Percentiles rank a stretch among this genome's conserved stretches.
phyloP scores from a whole-genome alignment of 768 basidiomycete species.

The Lactarius tabidus region DNA sequence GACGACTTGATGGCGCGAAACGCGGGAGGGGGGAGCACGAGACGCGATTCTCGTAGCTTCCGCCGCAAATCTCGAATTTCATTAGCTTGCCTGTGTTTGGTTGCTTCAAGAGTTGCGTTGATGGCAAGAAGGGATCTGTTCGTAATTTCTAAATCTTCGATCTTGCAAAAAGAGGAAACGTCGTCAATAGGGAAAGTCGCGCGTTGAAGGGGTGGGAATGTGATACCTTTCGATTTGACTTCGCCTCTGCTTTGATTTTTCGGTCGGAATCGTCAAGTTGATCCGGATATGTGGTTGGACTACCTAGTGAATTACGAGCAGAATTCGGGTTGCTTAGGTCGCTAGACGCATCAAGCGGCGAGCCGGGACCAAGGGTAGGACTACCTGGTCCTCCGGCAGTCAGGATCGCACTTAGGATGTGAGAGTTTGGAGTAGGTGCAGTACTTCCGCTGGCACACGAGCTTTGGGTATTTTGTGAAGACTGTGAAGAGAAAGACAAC shows the following conservation, averaged over 20 bases:
- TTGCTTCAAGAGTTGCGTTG: slow-evolving; percentile 76
- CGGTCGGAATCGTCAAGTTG: slow-evolving; percentile 38
- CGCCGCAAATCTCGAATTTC: slow-evolving; percentile 84
- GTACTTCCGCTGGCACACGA: slow-evolving; percentile 39
- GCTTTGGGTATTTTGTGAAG: slow-evolving; percentile 40
- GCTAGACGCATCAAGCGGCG: slow-evolving; percentile 6
- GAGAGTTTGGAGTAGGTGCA: slow-evolving; percentile 41
- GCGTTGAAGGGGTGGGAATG: slow-evolving; percentile 14
- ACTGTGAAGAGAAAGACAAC: slow-evolving; percentile 69
- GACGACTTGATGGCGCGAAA: slow-evolving; percentile 56
- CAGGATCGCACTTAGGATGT: slow-evolving; percentile 32
- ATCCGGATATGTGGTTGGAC: not conserved
- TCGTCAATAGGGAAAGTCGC: not conserved
- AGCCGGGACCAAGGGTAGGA: not conserved
- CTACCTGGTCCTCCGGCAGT: not conserved
- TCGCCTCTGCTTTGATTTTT: slow-evolving; percentile 66
- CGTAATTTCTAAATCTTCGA: slow-evolving; percentile 88
- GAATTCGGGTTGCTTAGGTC: slow-evolving; percentile 12
- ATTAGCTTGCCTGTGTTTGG: slow-evolving; percentile 73
- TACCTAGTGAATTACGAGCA: slow-evolving; percentile 3
- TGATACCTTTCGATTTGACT: slow-evolving; percentile 79
- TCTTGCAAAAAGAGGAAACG: slow-evolving; percentile 45
- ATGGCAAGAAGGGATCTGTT: slow-evolving; percentile 83
- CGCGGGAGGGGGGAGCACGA: slow-evolving; percentile 66
- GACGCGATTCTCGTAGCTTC: slow-evolving; percentile 75